Evolutionary conservation across 2,329 filamentous ascomycete genomes (phyloP).

Genomic region (Septoria linicola): DNA sequence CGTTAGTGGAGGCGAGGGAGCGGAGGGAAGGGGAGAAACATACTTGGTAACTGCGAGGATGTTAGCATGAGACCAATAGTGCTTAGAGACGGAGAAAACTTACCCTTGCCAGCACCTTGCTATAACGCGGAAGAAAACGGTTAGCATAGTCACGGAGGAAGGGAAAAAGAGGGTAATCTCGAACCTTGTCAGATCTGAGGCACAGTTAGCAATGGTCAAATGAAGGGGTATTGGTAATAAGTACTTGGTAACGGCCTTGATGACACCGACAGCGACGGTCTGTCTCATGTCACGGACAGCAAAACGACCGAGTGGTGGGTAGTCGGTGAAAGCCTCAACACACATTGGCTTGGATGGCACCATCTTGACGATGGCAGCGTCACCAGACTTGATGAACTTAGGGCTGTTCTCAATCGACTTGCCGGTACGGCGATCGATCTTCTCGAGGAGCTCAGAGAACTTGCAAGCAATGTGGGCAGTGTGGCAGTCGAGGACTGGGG

Average conservation of each 20-base stretch:
- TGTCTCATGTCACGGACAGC: constrained; percentile 95
- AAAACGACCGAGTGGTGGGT: constrained; percentile 99
- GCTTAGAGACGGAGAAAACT: background rate
- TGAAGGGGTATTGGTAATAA: background rate
- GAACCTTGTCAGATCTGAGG: constrained; percentile 40
- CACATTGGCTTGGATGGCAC: constrained; percentile 99
- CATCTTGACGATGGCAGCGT: constrained; percentile 99
- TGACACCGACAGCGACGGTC: constrained; percentile 61
- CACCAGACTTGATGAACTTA: constrained; percentile 99
- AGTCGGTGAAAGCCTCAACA: constrained; percentile 99
- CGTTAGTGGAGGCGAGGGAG: background rate
- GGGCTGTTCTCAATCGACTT: constrained; percentile 88
- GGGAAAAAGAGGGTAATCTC: constrained; percentile 14
- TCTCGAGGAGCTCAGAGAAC: constrained; percentile 98
- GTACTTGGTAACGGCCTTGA: constrained; percentile 17
- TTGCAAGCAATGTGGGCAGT: constrained; percentile 99
- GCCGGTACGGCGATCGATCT: constrained; percentile 99
- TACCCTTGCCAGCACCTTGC: constrained; percentile 45
- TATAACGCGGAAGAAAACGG: background rate
- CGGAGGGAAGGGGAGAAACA: background rate
- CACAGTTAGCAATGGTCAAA: background rate
- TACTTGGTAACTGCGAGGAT: background rate
- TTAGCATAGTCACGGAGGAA: background rate
- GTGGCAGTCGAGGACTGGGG: constrained; percentile 99
- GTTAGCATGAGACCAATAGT: background rate